A percentile compares a stretch with the other conserved stretches of the same genome.
These are phyloP conservation scores for Rhodotorula diobovata DNA, from an alignment of 768 basidiomycete genomes.

Conservation along the genomic window DNA sequence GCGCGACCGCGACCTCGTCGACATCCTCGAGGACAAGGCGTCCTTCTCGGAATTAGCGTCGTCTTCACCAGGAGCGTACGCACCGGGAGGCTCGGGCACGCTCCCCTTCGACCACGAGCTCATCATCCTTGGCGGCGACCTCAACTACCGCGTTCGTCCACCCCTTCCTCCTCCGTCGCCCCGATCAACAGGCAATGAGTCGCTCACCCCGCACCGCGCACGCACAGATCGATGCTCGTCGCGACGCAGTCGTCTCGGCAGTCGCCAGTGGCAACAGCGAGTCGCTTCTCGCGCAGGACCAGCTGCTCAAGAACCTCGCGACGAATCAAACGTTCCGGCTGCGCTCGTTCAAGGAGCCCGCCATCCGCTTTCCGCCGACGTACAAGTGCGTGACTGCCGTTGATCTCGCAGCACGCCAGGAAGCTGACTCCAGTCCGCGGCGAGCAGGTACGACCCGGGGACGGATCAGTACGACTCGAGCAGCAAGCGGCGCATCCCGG, in stretches of 20 bases:
- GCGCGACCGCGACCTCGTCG: conserved; percentile 80
- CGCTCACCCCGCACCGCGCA: background rate
- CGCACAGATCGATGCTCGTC: conserved; percentile 68
- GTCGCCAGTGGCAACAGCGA: conserved; percentile 64
- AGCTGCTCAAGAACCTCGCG: conserved; percentile 82
- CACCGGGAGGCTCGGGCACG: conserved; percentile 86
- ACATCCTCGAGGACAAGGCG: conserved; percentile 74
- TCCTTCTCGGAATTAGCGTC: conserved; percentile 57
- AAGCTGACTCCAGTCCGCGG: background rate
- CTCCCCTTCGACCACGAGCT: conserved; percentile 94
- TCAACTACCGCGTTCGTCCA: conserved; percentile 70
- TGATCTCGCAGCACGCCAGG: background rate
- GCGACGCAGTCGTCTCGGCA: conserved; percentile 71
- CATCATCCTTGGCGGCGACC: conserved; percentile 78
- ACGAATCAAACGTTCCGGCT: conserved; percentile 73
- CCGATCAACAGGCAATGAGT: background rate
- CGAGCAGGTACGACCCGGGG: conserved; percentile 62
- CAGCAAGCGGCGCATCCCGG: conserved; percentile 67
- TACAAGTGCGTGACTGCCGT: conserved; percentile 58
- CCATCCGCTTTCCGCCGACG: conserved; percentile 77
- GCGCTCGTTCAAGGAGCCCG: conserved; percentile 71
- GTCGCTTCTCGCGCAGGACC: conserved; percentile 69
- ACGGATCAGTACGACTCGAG: conserved; percentile 78
- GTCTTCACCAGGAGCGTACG: conserved; percentile 60
- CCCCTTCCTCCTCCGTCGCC: background rate